phyloP scores from a whole-genome alignment of 1,284 basidiomycete species.

The Tylopilus sp. region DNA sequence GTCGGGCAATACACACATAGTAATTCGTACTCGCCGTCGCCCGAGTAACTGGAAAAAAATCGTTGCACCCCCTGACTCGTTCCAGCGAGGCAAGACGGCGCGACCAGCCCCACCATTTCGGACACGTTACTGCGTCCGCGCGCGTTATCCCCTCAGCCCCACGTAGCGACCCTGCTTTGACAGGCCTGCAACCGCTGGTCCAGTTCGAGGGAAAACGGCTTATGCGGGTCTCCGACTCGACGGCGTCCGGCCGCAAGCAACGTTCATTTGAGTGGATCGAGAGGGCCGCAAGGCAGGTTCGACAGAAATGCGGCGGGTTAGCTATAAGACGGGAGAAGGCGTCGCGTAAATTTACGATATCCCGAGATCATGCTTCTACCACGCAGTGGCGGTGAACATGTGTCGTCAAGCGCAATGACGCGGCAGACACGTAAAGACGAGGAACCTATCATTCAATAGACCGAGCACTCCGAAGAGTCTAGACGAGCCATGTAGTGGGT shows the following conservation, averaged over 20 bases:
- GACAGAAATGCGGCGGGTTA: conserved; percentile 3
- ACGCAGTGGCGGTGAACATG: conserved; percentile 34
- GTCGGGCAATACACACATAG: background rate
- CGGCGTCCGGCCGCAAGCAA: conserved; percentile 11
- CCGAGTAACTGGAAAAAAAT: background rate
- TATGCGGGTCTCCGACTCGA: conserved; percentile 8
- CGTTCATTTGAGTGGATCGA: conserved; percentile 16
- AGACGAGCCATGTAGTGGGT: conserved; percentile 8
- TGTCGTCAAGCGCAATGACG: conserved; percentile 7
- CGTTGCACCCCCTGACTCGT: background rate
- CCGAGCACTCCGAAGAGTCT: conserved; percentile 14
- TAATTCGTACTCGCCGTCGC: background rate
- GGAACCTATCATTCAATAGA: conserved; percentile 19
- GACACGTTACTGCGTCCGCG: conserved; percentile 10
- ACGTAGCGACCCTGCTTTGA: background rate
- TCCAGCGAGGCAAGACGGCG: background rate
- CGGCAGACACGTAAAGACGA: conserved; percentile 19
- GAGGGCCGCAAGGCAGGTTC: conserved; percentile 13
- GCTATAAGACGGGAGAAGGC: conserved; percentile 2
- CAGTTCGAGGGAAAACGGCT: conserved; percentile 3
- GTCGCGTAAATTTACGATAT: conserved; percentile 33
- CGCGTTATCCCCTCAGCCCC: conserved; percentile 22
- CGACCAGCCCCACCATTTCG: conserved; percentile 1
- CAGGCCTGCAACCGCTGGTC: conserved; percentile 10
- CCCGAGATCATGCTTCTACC: conserved; percentile 28